phyloP scores from a whole-genome alignment of 177 flowering plant species.

The Telopea speciosissima region DNA sequence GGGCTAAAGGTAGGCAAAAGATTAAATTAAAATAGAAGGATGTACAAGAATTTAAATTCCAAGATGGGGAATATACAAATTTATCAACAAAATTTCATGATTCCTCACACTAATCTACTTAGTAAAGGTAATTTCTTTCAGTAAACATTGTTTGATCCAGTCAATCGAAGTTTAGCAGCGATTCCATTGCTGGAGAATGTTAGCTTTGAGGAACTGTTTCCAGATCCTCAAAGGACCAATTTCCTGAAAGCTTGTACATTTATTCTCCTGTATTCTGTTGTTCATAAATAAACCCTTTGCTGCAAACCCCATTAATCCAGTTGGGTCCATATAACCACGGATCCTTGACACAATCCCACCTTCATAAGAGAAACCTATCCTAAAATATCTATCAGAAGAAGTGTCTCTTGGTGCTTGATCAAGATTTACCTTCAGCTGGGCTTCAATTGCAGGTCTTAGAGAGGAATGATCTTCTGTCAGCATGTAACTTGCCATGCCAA shows the following conservation, averaged over 20 bases:
- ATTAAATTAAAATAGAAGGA: too few relatives aligned
- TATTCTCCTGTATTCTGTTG: conserved; percentile 16
- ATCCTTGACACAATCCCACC: conserved; percentile 59
- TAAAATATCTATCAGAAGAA: conserved; percentile 21
- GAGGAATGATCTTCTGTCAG: conserved; percentile 19
- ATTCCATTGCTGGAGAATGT: conserved; percentile 33
- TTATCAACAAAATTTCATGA: too few relatives aligned
- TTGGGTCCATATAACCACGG: conserved; percentile 47
- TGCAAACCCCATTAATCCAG: conserved; percentile 71
- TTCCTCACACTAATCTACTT: too few relatives aligned
- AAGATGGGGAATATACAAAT: too few relatives aligned
- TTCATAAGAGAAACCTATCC: conserved; percentile 30
- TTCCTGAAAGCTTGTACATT: conserved; percentile 3
- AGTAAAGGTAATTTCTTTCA: too few relatives aligned
- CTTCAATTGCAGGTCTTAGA: conserved; percentile 9
- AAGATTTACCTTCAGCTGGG: conserved; percentile 6
- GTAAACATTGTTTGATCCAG: not conserved
- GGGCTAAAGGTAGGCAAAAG: too few relatives aligned
- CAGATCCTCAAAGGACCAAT: conserved; percentile 57
- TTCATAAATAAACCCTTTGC: conserved; percentile 66
- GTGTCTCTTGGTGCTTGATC: conserved; percentile 12
- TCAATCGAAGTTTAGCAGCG: conserved; percentile 13
- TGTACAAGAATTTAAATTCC: too few relatives aligned
- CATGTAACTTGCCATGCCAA: conserved; percentile 46
- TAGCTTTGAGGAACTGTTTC: conserved; percentile 61